A percentile compares a stretch with the other conserved stretches of the same genome.
These are phyloP conservation scores for Sporothrix pallida DNA, from an alignment of 2,329 filamentous ascomycete genomes.

Conservation along the genomic window DNA sequence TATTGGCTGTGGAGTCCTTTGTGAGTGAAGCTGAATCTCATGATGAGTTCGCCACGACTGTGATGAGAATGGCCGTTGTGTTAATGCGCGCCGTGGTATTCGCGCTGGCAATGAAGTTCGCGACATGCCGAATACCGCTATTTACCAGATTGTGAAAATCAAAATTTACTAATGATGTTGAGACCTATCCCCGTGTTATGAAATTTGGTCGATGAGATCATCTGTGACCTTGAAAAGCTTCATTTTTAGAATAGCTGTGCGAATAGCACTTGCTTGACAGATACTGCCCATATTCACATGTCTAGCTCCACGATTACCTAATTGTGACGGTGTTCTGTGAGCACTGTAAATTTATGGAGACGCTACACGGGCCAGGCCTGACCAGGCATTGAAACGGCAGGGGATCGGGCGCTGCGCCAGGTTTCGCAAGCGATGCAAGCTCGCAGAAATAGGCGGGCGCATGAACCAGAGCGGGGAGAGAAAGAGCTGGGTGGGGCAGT, in stretches of 20 bases:
- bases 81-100: neutral
- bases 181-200: neutral
- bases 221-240: neutral
- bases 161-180: neutral
- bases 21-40: neutral
- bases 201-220: neutral
- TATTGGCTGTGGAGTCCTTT: neutral
- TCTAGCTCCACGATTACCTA: constrained; percentile 16
- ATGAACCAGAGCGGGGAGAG: constrained; percentile 37
- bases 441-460: constrained; percentile 42
- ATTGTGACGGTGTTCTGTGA: constrained; percentile 20
- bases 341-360: neutral
- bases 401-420: neutral
- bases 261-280: too few species aligned
- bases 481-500: constrained; percentile 13
- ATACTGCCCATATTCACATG: too few species aligned
- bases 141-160: neutral
- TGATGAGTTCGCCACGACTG: neutral
- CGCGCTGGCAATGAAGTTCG: neutral
- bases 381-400: neutral
- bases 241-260: neutral
- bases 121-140: too few species aligned
- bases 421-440: neutral
- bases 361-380: constrained; percentile 22
- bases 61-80: neutral